Percentiles rank a stretch among this genome's conserved stretches.
phyloP scores from a whole-genome alignment of 1,139 yeast species.

The Wickerhamomyces sp. region DNA sequence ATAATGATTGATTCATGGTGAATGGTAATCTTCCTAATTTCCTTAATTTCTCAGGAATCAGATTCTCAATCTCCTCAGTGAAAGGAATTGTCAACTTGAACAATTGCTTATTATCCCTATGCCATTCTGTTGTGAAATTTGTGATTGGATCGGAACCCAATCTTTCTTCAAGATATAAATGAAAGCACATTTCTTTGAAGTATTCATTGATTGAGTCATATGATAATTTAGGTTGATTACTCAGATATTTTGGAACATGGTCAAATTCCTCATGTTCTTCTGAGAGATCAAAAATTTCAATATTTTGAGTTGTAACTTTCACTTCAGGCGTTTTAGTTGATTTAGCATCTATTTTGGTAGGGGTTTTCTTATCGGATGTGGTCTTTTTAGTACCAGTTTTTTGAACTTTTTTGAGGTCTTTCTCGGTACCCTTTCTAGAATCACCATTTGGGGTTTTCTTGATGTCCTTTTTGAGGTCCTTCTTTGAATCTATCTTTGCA shows the following conservation, averaged over 20 bases:
- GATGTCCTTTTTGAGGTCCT: background rate
- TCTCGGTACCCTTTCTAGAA: background rate
- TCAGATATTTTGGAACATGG: conserved; percentile 25
- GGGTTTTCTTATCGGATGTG: too few relatives aligned
- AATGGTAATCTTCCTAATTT: conserved; percentile 35
- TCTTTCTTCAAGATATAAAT: conserved; percentile 57
- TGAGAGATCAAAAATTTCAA: too few relatives aligned
- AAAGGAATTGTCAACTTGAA: conserved; percentile 25
- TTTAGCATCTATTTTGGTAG: background rate
- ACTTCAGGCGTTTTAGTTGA: conserved; percentile 1
- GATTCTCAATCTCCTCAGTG: conserved; percentile 28
- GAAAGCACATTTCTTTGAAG: conserved; percentile 54
- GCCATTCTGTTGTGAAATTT: conserved; percentile 51
- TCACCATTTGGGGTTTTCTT: background rate
- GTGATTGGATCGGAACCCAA: conserved; percentile 41
- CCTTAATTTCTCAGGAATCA: conserved; percentile 33
- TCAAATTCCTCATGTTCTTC: conserved; percentile 29
- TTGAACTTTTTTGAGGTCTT: background rate
- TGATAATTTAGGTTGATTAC: conserved; percentile 37
- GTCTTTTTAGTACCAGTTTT: too few relatives aligned
- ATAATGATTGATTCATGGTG: conserved; percentile 40
- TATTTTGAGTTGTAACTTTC: background rate
- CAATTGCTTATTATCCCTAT: conserved; percentile 38
- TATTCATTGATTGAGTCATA: conserved; percentile 50
- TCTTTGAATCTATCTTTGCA: background rate